These are phyloP conservation scores for Aspergillus luchuensis DNA, from an alignment of 2,329 filamentous ascomycete genomes.

Conservation along the genomic window DNA sequence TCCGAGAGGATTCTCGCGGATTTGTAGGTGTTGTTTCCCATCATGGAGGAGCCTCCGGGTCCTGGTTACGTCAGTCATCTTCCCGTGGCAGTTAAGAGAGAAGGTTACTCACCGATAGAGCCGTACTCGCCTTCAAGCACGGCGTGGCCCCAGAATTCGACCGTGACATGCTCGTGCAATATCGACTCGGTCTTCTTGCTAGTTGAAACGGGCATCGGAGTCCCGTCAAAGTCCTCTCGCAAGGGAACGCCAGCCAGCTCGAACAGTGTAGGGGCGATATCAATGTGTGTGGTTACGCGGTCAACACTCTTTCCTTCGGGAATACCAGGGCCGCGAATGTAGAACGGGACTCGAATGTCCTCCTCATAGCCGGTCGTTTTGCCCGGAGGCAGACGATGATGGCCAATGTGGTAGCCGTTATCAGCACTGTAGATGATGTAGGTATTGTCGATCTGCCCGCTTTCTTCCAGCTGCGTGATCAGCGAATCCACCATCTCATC, in stretches of 20 bases:
- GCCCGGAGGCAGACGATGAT: conserved; percentile 60
- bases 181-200: conserved; percentile 21
- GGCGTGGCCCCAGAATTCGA: conserved; percentile 57
- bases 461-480: conserved; percentile 44
- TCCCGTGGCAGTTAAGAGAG: too few relatives aligned
- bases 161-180: conserved; percentile 56
- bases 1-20: conserved; percentile 39
- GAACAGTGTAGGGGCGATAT: conserved; percentile 64
- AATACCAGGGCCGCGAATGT: conserved; percentile 62
- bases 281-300: conserved; percentile 63
- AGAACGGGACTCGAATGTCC: conserved; percentile 62
- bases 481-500: conserved; percentile 57
- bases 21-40: conserved; percentile 45
- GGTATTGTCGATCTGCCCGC: conserved; percentile 53
- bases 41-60: neutral
- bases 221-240: conserved; percentile 59
- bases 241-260: conserved; percentile 43
- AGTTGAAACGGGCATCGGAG: conserved; percentile 48
- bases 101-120: neutral
- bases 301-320: conserved; percentile 44
- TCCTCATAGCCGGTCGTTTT: conserved; percentile 63
- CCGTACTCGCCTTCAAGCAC: conserved; percentile 15
- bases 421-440: conserved; percentile 65
- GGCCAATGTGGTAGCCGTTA: conserved; percentile 63
- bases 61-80: neutral